phyloP scores from a whole-genome alignment of 176 grass and related monocot species.

The Avena sativa region DNA sequence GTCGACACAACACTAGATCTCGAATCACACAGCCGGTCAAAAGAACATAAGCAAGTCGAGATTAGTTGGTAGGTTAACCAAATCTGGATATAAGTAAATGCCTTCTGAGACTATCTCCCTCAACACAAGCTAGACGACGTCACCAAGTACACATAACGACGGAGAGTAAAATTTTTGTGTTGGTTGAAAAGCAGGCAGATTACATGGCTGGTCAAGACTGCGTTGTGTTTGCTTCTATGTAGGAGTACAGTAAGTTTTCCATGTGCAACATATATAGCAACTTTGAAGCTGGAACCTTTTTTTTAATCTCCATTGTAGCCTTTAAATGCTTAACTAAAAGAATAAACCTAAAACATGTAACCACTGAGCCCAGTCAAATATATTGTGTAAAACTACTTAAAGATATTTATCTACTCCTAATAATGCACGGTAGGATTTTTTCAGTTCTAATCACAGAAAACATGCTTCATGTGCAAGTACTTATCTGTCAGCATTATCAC shows the following conservation, averaged over 20 bases:
- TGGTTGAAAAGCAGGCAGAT: neutral
- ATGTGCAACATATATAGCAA: conserved; percentile 63
- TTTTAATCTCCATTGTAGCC: conserved; percentile 69
- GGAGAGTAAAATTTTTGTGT: neutral
- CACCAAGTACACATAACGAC: conserved; percentile 2
- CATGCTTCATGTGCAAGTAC: no score
- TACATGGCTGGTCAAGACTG: conserved; percentile 70
- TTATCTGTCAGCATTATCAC: no score
- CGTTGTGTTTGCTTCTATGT: no score
- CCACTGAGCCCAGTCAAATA: neutral
- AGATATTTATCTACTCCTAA: neutral
- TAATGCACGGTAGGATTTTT: no score
- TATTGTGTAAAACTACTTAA: neutral
- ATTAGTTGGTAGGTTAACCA: no score
- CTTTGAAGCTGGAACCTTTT: conserved; percentile 76
- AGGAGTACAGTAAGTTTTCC: no score
- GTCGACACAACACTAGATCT: neutral
- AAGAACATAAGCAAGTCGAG: no score
- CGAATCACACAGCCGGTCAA: neutral
- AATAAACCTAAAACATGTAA: neutral
- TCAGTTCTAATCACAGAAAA: no score
- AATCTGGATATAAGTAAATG: no score
- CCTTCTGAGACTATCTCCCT: no score
- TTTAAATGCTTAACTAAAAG: conserved; percentile 41
- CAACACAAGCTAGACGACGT: conserved; percentile 39